A percentile compares a stretch with the other conserved stretches of the same genome.
phyloP scores from a whole-genome alignment of 768 basidiomycete species.

The Mycena alexandri region DNA sequence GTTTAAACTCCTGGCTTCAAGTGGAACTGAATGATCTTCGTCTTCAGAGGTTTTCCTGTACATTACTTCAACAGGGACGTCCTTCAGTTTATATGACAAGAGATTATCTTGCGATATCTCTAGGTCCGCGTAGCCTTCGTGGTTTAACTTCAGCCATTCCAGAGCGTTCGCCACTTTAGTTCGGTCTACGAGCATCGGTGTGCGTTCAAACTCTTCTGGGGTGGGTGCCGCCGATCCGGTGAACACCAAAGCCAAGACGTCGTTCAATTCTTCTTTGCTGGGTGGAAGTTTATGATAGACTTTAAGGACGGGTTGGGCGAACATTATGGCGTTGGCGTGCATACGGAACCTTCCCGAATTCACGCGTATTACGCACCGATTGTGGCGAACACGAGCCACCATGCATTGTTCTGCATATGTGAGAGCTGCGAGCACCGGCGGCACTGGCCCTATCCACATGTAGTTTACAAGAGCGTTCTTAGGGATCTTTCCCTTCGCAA shows the following conservation, averaged over 20 bases:
- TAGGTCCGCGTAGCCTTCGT: background rate
- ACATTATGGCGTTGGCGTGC: background rate
- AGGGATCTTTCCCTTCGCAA: background rate
- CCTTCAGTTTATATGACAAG: background rate
- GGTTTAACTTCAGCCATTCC: background rate
- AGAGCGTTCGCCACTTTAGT: background rate
- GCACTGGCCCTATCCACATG: background rate
- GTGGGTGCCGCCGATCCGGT: no score
- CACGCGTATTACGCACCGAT: background rate
- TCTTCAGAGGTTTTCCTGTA: background rate
- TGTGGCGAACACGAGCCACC: no score
- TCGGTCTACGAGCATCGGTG: background rate
- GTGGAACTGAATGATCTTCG: background rate
- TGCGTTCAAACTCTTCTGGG: background rate
- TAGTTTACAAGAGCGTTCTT: background rate
- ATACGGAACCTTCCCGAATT: background rate
- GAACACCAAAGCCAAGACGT: no score
- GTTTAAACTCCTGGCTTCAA: background rate
- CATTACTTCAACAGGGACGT: no score
- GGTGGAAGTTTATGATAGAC: background rate
- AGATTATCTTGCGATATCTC: background rate
- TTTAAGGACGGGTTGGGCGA: background rate
- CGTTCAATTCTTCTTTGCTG: background rate
- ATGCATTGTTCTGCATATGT: no score
- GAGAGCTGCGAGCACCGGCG: background rate